phyloP scores from a whole-genome alignment of 225 moss, liverwort and hornwort genomes.

The Ulota crispa region DNA sequence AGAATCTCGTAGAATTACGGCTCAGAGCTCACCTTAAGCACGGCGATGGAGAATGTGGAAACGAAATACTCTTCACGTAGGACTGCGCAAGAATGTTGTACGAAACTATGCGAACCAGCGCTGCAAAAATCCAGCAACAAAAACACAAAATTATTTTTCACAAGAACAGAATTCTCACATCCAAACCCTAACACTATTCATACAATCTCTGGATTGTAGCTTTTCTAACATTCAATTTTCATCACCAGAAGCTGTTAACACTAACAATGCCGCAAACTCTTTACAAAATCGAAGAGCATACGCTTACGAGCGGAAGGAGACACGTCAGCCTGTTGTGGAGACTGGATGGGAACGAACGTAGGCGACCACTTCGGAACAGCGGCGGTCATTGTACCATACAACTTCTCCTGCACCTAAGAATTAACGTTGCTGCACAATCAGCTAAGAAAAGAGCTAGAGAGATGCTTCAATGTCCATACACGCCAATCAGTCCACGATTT shows the following conservation, averaged over 20 bases:
- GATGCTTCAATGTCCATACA: no score
- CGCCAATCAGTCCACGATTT: neutral
- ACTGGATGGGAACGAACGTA: slow-evolving; percentile 47
- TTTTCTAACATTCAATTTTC: neutral
- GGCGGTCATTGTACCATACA: slow-evolving; percentile 55
- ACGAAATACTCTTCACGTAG: slow-evolving; percentile 71
- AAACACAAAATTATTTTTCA: neutral
- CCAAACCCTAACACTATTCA: slow-evolving; percentile 18
- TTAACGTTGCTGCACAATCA: neutral
- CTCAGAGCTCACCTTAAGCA: slow-evolving; percentile 58
- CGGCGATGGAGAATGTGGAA: slow-evolving; percentile 81
- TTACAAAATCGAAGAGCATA: neutral
- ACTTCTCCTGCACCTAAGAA: slow-evolving; percentile 39
- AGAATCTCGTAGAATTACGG: neutral
- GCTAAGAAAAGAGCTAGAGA: neutral
- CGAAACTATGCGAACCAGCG: slow-evolving; percentile 71
- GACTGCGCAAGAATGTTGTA: slow-evolving; percentile 92
- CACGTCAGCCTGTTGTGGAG: slow-evolving; percentile 17
- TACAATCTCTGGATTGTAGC: neutral
- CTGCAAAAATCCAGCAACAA: slow-evolving; percentile 37
- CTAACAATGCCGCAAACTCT: neutral
- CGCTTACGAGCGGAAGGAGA: slow-evolving; percentile 41
- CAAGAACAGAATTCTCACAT: neutral
- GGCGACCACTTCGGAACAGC: slow-evolving; percentile 49
- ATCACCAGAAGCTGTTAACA: neutral